Evolutionary conservation across 768 basidiomycete species (phyloP).

Genomic region (Dendrothele bispora): DNA sequence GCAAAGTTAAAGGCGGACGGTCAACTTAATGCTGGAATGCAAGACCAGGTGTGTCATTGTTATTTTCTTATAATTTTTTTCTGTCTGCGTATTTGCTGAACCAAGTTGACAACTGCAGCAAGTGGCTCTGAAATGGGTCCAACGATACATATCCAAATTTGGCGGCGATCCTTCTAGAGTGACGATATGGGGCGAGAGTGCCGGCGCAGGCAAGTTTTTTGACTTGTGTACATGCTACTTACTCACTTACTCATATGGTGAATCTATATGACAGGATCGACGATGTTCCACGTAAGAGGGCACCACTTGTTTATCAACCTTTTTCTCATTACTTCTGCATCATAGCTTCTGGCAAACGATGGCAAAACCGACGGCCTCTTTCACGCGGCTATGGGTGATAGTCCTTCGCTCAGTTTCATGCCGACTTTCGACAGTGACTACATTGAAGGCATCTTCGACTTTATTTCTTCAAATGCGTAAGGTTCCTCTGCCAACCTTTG

Average conservation of each 20-base stretch:
- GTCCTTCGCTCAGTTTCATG: conserved; percentile 38
- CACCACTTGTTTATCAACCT: no score
- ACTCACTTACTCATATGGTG: no score
- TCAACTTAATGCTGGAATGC: conserved; percentile 35
- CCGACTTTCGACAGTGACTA: conserved; percentile 33
- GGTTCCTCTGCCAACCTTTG: conserved; percentile 13
- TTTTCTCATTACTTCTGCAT: not conserved
- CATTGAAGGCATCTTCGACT: conserved; percentile 31
- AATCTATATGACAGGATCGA: no score
- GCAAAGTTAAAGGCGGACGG: conserved; percentile 29
- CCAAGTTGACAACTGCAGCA: conserved; percentile 4
- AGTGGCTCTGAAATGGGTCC: conserved; percentile 1
- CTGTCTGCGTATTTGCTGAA: not conserved
- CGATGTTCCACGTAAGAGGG: conserved; percentile 41
- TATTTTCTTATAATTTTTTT: not conserved
- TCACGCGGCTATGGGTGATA: conserved; percentile 42
- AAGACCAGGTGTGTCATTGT: conserved; percentile 43
- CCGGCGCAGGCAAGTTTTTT: no score
- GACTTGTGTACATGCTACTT: no score
- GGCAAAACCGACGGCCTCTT: conserved; percentile 40
- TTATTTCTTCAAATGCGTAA: conserved; percentile 36
- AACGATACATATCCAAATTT: conserved; percentile 5
- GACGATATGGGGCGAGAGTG: conserved; percentile 15
- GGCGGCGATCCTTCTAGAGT: conserved; percentile 4
- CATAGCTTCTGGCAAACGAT: conserved; percentile 32